Evolutionary conservation across 192 early-diverging fungal species (phyloP).

Genomic region (Coemansia sp.): DNA sequence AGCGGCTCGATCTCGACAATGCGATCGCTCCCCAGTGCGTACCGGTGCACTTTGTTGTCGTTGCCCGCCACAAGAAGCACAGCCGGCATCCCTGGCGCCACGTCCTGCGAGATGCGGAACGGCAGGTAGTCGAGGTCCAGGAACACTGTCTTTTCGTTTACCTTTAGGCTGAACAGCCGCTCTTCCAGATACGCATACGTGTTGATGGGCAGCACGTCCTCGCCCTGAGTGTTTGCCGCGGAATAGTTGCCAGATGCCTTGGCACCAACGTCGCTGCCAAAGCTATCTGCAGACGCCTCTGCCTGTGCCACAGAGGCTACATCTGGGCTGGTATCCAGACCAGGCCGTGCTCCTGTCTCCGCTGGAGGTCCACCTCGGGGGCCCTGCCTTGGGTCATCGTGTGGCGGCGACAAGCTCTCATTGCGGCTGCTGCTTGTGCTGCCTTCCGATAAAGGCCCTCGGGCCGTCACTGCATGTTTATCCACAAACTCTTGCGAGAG

Average conservation of each 20-base stretch:
- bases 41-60: constrained; percentile 46
- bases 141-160: constrained; percentile 11
- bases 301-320: neutral
- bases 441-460: neutral
- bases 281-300: neutral
- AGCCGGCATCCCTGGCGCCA: constrained; percentile 35
- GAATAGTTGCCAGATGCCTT: neutral
- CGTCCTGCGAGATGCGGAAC: constrained; percentile 52
- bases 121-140: constrained; percentile 46
- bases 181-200: constrained; percentile 50
- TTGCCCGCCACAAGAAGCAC: constrained; percentile 48
- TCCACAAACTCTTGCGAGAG: constrained; percentile 35
- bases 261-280: neutral
- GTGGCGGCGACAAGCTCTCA: constrained; percentile 2
- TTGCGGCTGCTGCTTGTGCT: constrained; percentile 1
- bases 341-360: neutral
- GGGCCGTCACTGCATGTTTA: constrained; percentile 14
- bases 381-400: neutral
- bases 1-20: constrained; percentile 48
- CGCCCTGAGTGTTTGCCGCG: neutral
- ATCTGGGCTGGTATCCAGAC: neutral
- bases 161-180: constrained; percentile 36
- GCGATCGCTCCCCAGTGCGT: constrained; percentile 41
- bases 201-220: constrained; percentile 25
- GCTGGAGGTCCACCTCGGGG: neutral